Percentiles rank a stretch among this genome's conserved stretches.
These are phyloP conservation scores for Wickerhamomyces xylosicus DNA, from an alignment of 805 yeast genomes.

Conservation along the genomic window DNA sequence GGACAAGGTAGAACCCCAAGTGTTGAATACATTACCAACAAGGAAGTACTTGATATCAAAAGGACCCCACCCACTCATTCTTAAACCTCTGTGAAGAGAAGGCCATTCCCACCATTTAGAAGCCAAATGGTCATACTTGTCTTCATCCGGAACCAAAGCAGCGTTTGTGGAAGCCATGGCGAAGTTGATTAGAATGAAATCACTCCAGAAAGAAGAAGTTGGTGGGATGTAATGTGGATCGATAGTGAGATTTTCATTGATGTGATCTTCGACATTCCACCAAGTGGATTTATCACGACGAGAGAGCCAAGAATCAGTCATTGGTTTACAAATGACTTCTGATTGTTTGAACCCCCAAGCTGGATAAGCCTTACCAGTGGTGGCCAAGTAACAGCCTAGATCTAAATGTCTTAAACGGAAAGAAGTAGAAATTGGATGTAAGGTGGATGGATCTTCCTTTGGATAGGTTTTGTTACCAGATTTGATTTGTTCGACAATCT, in stretches of 20 bases:
- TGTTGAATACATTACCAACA: conserved; percentile 67
- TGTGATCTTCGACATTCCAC: conserved; percentile 79
- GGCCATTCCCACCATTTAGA: conserved; percentile 88
- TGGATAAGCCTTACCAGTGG: conserved; percentile 59
- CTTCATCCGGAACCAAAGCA: conserved; percentile 70
- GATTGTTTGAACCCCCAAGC: conserved; percentile 82
- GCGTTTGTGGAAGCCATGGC: conserved; percentile 85
- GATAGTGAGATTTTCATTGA: conserved; percentile 45
- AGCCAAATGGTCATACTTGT: conserved; percentile 60
- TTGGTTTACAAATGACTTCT: conserved; percentile 57
- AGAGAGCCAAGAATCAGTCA: conserved; percentile 26
- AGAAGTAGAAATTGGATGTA: conserved; percentile 71
- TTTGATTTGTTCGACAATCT: conserved; percentile 54
- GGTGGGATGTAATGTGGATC: conserved; percentile 45
- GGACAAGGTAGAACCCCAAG: conserved; percentile 60
- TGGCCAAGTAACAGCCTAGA: conserved; percentile 69
- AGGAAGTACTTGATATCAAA: conserved; percentile 49
- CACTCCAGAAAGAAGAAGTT: conserved; percentile 62
- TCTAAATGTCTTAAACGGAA: conserved; percentile 56
- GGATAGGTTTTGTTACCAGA: conserved; percentile 25
- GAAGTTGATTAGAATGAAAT: conserved; percentile 61
- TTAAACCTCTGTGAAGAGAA: conserved; percentile 54
- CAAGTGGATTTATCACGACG: conserved; percentile 71
- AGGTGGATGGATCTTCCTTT: conserved; percentile 37
- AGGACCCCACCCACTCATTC: conserved; percentile 66